Percentiles rank a stretch among this genome's conserved stretches.
These are phyloP conservation scores for Colletotrichum sansevieriae DNA, from an alignment of 2,329 filamentous ascomycete genomes.

Conservation along the genomic window DNA sequence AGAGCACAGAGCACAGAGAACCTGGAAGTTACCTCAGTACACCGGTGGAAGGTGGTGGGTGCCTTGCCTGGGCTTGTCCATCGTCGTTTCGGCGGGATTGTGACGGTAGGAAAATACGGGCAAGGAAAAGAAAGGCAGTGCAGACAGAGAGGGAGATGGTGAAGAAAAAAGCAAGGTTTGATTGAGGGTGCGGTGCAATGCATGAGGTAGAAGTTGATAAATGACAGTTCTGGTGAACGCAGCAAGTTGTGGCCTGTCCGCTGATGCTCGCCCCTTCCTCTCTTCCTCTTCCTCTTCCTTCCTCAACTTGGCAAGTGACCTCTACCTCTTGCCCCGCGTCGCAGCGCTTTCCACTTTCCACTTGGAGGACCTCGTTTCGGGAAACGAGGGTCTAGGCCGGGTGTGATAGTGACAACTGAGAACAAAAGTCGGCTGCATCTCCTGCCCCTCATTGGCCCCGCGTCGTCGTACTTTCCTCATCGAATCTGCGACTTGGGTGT, in stretches of 20 bases:
- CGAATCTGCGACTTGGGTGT: not conserved
- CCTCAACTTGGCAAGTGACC: not conserved
- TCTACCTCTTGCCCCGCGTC: not conserved
- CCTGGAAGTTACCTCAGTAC: not conserved
- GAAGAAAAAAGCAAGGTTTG: constrained; percentile 27
- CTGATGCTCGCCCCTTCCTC: not conserved
- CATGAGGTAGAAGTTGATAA: constrained; percentile 29
- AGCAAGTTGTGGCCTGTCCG: not conserved
- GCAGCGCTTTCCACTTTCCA: not conserved
- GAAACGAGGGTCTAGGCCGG: not conserved
- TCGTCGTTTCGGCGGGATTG: constrained; percentile 36
- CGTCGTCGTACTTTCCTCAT: constrained; percentile 14
- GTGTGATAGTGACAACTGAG: not conserved
- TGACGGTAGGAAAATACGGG: constrained; percentile 1
- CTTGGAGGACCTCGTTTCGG: not conserved
- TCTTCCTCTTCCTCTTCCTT: not conserved
- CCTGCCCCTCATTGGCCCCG: constrained; percentile 8
- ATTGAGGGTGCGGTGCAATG: constrained; percentile 20
- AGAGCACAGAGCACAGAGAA: not conserved
- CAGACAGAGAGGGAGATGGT: constrained; percentile 14
- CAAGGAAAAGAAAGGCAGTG: constrained; percentile 17
- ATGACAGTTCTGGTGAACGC: constrained; percentile 18
- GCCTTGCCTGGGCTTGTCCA: constrained; percentile 26
- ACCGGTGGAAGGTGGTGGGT: constrained; percentile 20
- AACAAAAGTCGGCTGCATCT: not conserved